phyloP scores from a whole-genome alignment of 305 asterid genomes.

The Fraxinus latifolia region DNA sequence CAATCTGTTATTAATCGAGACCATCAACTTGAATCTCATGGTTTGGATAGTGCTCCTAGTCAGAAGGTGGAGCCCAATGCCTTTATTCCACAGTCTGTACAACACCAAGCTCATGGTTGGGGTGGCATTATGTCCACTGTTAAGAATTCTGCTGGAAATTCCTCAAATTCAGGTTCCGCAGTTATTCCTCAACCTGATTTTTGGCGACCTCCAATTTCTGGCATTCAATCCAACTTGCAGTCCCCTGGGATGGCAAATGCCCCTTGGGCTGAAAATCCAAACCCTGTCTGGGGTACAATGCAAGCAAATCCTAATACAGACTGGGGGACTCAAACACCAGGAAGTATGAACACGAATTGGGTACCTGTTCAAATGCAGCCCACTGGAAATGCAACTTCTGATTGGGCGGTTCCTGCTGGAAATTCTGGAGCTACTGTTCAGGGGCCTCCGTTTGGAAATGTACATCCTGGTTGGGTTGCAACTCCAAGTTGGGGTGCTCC shows the following conservation, averaged over 20 bases:
- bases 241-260: slow-evolving; percentile 44
- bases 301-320: slow-evolving; percentile 40
- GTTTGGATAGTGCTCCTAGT: slow-evolving; percentile 35
- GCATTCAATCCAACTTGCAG: slow-evolving; percentile 54
- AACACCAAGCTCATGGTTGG: slow-evolving; percentile 59
- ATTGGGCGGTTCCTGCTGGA: slow-evolving; percentile 22
- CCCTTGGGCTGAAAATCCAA: slow-evolving; percentile 45
- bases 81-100: slow-evolving; percentile 39
- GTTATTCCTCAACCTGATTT: slow-evolving; percentile 56
- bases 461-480: slow-evolving; percentile 52
- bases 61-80: slow-evolving; percentile 31
- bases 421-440: slow-evolving; percentile 27
- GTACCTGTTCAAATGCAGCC: slow-evolving; percentile 35
- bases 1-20: slow-evolving; percentile 47
- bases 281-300: slow-evolving; percentile 14
- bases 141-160: slow-evolving; percentile 54
- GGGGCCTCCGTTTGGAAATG: slow-evolving; percentile 38
- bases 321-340: slow-evolving; percentile 35
- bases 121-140: slow-evolving; percentile 36
- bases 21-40: slow-evolving; percentile 41
- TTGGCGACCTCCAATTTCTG: slow-evolving; percentile 55
- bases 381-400: slow-evolving; percentile 33
- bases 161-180: slow-evolving; percentile 40
- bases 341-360: slow-evolving; percentile 37
- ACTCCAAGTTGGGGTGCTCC: slow-evolving; percentile 43